Conservation (phyloP, 495 filamentous ascomycete genomes). For the Penicillium coffeae region DNA sequence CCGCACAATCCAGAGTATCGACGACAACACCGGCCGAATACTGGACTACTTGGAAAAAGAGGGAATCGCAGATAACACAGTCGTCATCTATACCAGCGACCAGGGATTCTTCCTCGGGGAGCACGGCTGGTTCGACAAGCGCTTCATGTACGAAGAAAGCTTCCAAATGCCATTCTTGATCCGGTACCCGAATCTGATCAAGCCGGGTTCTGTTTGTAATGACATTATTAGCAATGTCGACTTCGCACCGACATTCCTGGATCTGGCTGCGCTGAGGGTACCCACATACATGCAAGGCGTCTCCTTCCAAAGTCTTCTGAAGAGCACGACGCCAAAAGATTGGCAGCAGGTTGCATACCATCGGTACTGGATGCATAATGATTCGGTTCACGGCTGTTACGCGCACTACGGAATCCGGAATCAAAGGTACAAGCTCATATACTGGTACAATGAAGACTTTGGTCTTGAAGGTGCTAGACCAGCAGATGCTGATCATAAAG, state of each 20-base stretch:
- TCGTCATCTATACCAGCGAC: slow-evolving; percentile 43
- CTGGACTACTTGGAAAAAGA: slow-evolving; percentile 34
- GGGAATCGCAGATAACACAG: slow-evolving; percentile 33
- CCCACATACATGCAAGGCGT: slow-evolving; percentile 45
- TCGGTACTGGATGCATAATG: slow-evolving; percentile 46
- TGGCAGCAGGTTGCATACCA: slow-evolving; percentile 47
- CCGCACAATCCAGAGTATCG: slow-evolving; percentile 40
- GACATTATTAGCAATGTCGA: slow-evolving; percentile 45
- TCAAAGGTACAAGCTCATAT: slow-evolving; percentile 44
- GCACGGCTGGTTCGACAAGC: slow-evolving; percentile 48
- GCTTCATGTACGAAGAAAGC: slow-evolving; percentile 46
- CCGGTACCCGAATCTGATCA: slow-evolving; percentile 33
- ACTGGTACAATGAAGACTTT: slow-evolving; percentile 45
- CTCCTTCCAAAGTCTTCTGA: slow-evolving; percentile 26
- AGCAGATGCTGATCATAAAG: slow-evolving; percentile 29
- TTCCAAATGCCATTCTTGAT: slow-evolving; percentile 47
- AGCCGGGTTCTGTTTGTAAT: slow-evolving; percentile 26
- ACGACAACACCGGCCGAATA: slow-evolving; percentile 41
- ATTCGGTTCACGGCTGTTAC: slow-evolving; percentile 35
- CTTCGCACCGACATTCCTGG: slow-evolving; percentile 41
- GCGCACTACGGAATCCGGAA: slow-evolving; percentile 43
- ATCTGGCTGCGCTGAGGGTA: slow-evolving; percentile 26
- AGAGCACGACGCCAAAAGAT: slow-evolving; percentile 23
- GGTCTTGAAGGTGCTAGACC: slow-evolving; percentile 32
- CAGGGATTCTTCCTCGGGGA: slow-evolving; percentile 49